Conservation (phyloP, 768 basidiomycete species). For the Tulasnella sp. region DNA sequence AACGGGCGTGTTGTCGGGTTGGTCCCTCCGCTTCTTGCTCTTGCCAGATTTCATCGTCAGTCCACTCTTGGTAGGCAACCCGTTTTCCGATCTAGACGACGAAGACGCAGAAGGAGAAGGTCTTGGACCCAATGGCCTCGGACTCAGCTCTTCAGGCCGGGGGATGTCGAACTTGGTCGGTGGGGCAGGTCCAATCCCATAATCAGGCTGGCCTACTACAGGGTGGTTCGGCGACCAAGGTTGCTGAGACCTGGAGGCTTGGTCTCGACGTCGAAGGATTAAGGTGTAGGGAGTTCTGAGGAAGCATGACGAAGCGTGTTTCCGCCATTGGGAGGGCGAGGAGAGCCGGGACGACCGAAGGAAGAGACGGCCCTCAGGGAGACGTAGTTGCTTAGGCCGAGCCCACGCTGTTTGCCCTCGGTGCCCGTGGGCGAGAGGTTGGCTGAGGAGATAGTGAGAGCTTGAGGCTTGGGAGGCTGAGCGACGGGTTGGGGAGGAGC, state of each 20-base stretch:
- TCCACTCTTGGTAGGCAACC: neutral
- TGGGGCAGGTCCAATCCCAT: slow-evolving; percentile 29
- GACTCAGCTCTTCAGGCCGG: neutral
- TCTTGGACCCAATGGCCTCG: neutral
- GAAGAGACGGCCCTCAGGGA: slow-evolving; percentile 21
- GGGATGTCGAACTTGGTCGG: slow-evolving; percentile 6
- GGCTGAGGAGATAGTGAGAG: slow-evolving; percentile 16
- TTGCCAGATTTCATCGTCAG: neutral
- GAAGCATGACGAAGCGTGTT: neutral
- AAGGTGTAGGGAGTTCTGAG: neutral
- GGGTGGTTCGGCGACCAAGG: slow-evolving; percentile 15
- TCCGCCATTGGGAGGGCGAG: neutral
- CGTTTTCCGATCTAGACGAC: slow-evolving; percentile 2
- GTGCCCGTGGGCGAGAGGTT: no score
- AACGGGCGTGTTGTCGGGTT: neutral
- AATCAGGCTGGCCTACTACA: neutral
- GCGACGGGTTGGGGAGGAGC: neutral
- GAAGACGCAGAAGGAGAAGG: slow-evolving; percentile 3
- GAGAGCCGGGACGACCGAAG: neutral
- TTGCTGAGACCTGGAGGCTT: slow-evolving; percentile 15
- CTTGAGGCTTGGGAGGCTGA: neutral
- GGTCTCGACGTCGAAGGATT: neutral
- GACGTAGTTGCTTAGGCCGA: slow-evolving; percentile 28
- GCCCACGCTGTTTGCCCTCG: slow-evolving; percentile 26
- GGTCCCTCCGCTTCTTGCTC: neutral